Percentiles rank a stretch among this genome's conserved stretches.
Evolutionary conservation across 345 rosid genomes (phyloP).

Genomic region (Microthlaspi erraticum): DNA sequence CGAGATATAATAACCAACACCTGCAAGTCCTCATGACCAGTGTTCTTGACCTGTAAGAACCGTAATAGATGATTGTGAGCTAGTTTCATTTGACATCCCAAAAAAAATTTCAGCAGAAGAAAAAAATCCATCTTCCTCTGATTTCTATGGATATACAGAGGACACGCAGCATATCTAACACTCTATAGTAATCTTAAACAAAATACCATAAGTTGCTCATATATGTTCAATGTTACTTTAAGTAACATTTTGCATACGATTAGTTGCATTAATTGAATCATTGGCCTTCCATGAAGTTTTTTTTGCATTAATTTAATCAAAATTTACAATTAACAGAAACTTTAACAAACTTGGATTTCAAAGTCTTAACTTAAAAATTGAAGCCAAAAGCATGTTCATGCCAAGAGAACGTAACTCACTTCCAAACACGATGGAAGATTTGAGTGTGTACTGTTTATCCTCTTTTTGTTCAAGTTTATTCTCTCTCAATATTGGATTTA

Average conservation of each 20-base stretch:
- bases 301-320: neutral
- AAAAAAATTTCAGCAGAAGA: neutral
- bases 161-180: conserved; percentile 11
- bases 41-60: conserved; percentile 75
- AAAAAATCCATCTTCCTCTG: neutral
- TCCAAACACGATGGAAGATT: no score
- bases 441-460: no score
- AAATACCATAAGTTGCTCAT: neutral
- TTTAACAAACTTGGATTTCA: conserved; percentile 2
- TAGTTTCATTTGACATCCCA: conserved; percentile 6
- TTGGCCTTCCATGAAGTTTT: neutral
- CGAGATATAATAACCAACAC: conserved; percentile 76
- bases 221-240: neutral
- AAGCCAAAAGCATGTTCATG: no score
- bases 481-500: neutral
- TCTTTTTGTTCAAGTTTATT: no score
- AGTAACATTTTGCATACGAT: neutral
- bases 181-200: neutral
- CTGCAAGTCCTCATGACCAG: conserved; percentile 79
- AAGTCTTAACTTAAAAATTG: neutral
- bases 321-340: neutral
- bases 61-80: conserved; percentile 10
- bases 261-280: neutral
- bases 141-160: no score
- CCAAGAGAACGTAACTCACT: no score